Evolutionary conservation across 768 basidiomycete species (phyloP).

Genomic region (Kwoniella botswanensis): DNA sequence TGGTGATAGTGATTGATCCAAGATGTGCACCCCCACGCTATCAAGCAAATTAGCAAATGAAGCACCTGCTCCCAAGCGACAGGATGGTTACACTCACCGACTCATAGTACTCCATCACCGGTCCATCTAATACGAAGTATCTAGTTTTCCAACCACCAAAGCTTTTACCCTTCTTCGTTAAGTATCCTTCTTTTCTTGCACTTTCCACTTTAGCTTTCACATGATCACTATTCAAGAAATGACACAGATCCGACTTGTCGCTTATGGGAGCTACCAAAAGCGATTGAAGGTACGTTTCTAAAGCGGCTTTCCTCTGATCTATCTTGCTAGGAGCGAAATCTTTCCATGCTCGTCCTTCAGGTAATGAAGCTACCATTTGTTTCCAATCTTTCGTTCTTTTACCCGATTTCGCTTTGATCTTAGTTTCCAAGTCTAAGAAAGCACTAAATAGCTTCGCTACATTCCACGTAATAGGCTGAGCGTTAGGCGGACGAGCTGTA

Average conservation of each 20-base stretch:
- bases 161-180: constrained; percentile 95
- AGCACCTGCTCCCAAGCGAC: constrained; percentile 11
- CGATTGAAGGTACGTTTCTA: constrained; percentile 85
- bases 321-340: constrained; percentile 96
- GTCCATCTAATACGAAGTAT: constrained; percentile 90
- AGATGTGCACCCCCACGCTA: constrained; percentile 89
- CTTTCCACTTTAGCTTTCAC: constrained; percentile 69
- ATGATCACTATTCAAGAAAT: constrained; percentile 89
- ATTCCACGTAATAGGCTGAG: constrained; percentile 65
- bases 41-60: constrained; percentile 21
- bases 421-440: constrained; percentile 82
- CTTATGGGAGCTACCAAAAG: constrained; percentile 80
- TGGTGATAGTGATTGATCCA: constrained; percentile 86
- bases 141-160: constrained; percentile 98
- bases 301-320: constrained; percentile 78
- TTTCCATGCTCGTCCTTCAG: constrained; percentile 92
- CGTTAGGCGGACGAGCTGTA: constrained; percentile 45
- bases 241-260: constrained; percentile 85
- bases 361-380: constrained; percentile 74
- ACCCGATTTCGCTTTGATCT: constrained; percentile 66
- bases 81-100: constrained; percentile 67
- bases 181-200: constrained; percentile 92
- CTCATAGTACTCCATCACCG: constrained; percentile 92
- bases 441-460: constrained; percentile 95
- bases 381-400: constrained; percentile 69